These are phyloP conservation scores for Thalassia testudinum DNA, from an alignment of 116 monocot species.

Conservation along the genomic window DNA sequence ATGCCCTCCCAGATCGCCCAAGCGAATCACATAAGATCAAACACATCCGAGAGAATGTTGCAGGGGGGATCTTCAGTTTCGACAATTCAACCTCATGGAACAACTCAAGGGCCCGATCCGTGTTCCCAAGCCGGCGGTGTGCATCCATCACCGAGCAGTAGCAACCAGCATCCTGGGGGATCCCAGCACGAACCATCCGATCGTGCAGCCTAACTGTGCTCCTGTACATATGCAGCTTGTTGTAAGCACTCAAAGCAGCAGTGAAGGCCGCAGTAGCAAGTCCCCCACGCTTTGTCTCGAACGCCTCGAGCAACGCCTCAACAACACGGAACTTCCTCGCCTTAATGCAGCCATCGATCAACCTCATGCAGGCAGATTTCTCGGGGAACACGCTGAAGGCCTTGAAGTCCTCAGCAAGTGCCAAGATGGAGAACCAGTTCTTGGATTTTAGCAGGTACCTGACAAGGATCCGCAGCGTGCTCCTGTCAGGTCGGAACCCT, in stretches of 20 bases:
- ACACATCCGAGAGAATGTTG: slow-evolving; percentile 17
- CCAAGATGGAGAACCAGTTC: slow-evolving; percentile 42
- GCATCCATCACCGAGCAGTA: slow-evolving; percentile 49
- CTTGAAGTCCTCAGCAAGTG: slow-evolving; percentile 30
- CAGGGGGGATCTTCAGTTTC: slow-evolving; percentile 5
- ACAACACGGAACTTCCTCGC: slow-evolving; percentile 51
- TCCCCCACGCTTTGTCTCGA: slow-evolving; percentile 14
- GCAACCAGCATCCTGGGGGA: slow-evolving; percentile 18
- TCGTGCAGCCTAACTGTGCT: slow-evolving; percentile 31
- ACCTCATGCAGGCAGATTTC: slow-evolving; percentile 12
- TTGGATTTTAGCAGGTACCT: slow-evolving; percentile 21
- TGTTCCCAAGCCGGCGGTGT: slow-evolving; percentile 25
- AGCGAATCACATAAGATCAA: slow-evolving; percentile 57
- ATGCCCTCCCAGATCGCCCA: slow-evolving; percentile 41
- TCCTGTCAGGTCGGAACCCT: slow-evolving; percentile 20
- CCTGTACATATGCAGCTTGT: slow-evolving; percentile 89
- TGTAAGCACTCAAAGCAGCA: slow-evolving; percentile 59
- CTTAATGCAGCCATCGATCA: slow-evolving; percentile 36
- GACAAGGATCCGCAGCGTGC: slow-evolving; percentile 19
- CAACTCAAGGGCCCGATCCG: slow-evolving; percentile 34
- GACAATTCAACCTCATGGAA: slow-evolving; percentile 34
- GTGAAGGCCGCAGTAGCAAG: slow-evolving; percentile 15
- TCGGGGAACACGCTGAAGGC: slow-evolving; percentile 34
- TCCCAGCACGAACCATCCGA: slow-evolving; percentile 16
- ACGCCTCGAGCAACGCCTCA: slow-evolving; percentile 28